Base-by-base conservation (phyloP, 2,329 filamentous ascomycete species). In the Venturia aucupariae region DNA sequence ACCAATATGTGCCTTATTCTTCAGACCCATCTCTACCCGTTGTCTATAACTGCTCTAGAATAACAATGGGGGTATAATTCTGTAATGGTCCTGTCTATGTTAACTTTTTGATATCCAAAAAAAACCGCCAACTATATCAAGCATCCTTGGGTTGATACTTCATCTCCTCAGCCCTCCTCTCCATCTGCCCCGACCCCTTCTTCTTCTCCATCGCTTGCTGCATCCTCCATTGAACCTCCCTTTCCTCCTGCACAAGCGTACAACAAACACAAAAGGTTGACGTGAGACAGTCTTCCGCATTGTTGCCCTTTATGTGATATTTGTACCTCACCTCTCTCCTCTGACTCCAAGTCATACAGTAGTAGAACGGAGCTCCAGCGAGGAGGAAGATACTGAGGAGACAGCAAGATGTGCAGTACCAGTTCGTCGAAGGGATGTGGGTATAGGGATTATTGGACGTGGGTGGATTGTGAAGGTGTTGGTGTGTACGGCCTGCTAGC, bases 181-280 rank as follows among this genome's bases (percentile, higher is more conserved):
- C 57, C 57, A 39, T 60, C 39, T 60, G 35, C 3, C 35, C 57
- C n/a, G 7, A 15, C 39, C 57, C 57, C 39, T 39, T 44, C 1
- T 24, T 24, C 19, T 41, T 44, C 35, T 60, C 35, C 22, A 41
- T 24, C 35, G 15, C 39, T 17, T 44, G 27, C 35, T 41, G 35
- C 57, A 60, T 41, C 30, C 60, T 38, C 62, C 55, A 66, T 35
- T 38, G 17, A 2, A 62, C 60, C 51, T 66, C 65, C 39, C 46
- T 59, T 30, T 66, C 65, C 51, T 66, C 65, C 44, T 66, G 65
- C n/a, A 66, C 46, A 30, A 64, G 38, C n/a, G 65, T 32, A 51
- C 65, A 66, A 32, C 44, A 65, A 24, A 42, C 27, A 60, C 62
- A 66, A 41, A 65, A 66, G 11, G 63, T 61, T 17, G 59, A 22